Evolutionary conservation across 2,329 filamentous ascomycete species (phyloP), one percentile per base, ranked within the genome.

Genomic region (Cercospora sp.): DNA sequence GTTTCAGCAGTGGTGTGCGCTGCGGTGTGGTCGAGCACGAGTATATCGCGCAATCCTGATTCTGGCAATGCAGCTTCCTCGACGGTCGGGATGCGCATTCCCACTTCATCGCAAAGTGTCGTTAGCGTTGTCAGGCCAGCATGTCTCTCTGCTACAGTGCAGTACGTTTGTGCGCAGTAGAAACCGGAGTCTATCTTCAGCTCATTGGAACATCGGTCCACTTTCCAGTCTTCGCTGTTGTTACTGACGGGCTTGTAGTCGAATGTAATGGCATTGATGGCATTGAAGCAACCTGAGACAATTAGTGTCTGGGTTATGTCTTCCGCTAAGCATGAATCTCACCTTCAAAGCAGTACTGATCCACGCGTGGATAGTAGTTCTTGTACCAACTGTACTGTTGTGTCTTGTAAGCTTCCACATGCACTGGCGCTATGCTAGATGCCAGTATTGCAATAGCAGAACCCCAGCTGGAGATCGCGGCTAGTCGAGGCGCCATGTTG

Each of bases 361-460:
- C 48, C 23, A 64, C 51, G 20, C 51, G 33, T 31, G 66, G 70
- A 36, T 68, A 70, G 48, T 72, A 72, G 62, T 72, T 28, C 42
- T 70, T 70, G 59, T 70, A 72, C 67, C 65, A 71, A 33, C 60
- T 64, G 61, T 67, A 67, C 39, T 69, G 60, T 42, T 69, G 64
- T n/a, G 53, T 61, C 30, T 36, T 20, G 45, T 58, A 62, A 26
- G 33, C 39, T 26, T 64, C 53, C 10, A 30, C 28, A 26, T 23
- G 12, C 7, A 26, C 61, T 48, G 66, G 57, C 2, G n/a, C 7
- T 3, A 39, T 57, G 18, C 58, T 10, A 1, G 30, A 53, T 3
- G 51, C 23, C 18, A 60, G 45, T 26, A 67, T 53, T 18, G 51
- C 48, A 9, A 23, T 16, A 18, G 60, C 39, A 18, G 18, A 10